Evolutionary conservation across 2,329 filamentous ascomycete species (phyloP).

Genomic region (Aureobasidium sp.): DNA sequence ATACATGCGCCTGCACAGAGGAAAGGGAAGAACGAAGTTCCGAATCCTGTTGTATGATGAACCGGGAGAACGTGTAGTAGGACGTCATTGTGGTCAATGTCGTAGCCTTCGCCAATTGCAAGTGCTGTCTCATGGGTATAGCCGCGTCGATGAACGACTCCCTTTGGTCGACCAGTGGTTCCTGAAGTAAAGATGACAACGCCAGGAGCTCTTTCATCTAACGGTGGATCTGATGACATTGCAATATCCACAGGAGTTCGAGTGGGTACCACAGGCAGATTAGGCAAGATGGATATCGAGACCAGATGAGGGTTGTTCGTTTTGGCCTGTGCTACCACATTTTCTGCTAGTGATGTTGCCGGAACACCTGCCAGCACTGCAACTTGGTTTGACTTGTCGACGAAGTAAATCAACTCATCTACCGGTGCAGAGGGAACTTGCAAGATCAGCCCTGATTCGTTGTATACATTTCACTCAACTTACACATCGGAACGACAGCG

Average conservation of each 20-base stretch:
- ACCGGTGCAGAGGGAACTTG: conserved; percentile 30
- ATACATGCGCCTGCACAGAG: conserved; percentile 38
- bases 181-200: conserved; percentile 41
- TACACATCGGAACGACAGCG: conserved; percentile 37
- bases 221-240: conserved; percentile 32
- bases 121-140: conserved; percentile 31
- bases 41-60: conserved; percentile 43
- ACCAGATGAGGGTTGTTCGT: conserved; percentile 21
- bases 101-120: conserved; percentile 34
- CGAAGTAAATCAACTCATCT: conserved; percentile 38
- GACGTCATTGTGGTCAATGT: conserved; percentile 30
- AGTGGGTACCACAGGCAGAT: conserved; percentile 1
- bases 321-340: conserved; percentile 14
- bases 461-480: not conserved
- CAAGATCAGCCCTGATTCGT: not conserved
- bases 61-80: conserved; percentile 43
- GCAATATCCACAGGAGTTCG: conserved; percentile 32
- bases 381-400: conserved; percentile 31
- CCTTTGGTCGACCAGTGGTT: conserved; percentile 39
- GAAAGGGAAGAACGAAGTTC: conserved; percentile 41
- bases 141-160: conserved; percentile 35
- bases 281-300: not conserved
- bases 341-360: conserved; percentile 22
- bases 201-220: conserved; percentile 32
- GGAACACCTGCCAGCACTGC: conserved; percentile 29